Base-by-base conservation (phyloP, 441 rosid genomes). In the Biscutella laevigata region DNA sequence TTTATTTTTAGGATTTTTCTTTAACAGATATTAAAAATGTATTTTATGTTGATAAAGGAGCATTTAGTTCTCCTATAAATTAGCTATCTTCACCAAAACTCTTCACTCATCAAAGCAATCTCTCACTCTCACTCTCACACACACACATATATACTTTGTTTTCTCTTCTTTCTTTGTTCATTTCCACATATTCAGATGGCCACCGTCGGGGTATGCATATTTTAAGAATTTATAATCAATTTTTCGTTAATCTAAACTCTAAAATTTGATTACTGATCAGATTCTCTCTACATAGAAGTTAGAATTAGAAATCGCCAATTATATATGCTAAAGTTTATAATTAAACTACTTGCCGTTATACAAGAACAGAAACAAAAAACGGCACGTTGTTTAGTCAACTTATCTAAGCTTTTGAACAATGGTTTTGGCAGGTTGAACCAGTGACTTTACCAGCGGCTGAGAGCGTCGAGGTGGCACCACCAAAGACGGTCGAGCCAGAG, bases 361-460 rank as follows among this genome's bases (percentile, higher is more conserved):
- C n/a, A n/a, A n/a, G n/a, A 41, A 16, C 32, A 13, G 0, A 7
- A 21, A 22, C 16, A 1, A 2, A 27, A 62, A 45, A 28, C 54
- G 7, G 1, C 8, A 3, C 2, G 7, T 13, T 22, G 57, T 63
- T 30, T 46, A 24, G 19, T n/a, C n/a, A 38, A 17, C 12, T 63
- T 29, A 39, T 43, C 17, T 17, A 2, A 48, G 9, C 0, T 20
- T 49, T 33, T 5, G 14, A 35, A 29, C 30, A 56, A 43, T 57
- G 48, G n/a, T 27, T 40, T 50, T 64, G n/a, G 47, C 26, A 64
- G 69, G 64, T 64, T 64, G 47, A 50, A 40, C 66, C 59, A 60
- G 58, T 53, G 61, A 67, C 53, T 40, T 62, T 45, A 59, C 34
- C 2, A 48, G 34, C 47, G 32, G 35, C 62, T 33, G 71, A 67